phyloP scores from a whole-genome alignment of 306 rosid genomes.

The Quercus berberidifolia region DNA sequence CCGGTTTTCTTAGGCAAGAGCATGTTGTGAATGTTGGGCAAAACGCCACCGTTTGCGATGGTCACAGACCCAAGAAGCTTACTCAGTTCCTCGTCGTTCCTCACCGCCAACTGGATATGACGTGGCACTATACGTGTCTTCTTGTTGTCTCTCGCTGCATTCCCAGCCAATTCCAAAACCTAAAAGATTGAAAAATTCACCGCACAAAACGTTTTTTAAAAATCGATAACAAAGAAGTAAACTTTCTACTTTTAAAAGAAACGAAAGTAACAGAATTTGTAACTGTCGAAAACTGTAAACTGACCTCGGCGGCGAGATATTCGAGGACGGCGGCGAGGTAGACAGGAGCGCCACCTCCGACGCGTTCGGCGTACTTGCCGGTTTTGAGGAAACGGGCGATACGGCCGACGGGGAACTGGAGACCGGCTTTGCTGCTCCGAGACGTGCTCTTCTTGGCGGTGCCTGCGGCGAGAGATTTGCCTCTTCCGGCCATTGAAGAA shows the following conservation, averaged over 20 bases:
- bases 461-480: neutral
- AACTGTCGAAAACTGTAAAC: neutral
- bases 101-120: slow-evolving; percentile 25
- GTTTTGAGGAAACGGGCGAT: slow-evolving; percentile 21
- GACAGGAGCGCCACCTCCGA: slow-evolving; percentile 23
- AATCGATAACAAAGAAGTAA: too few relatives aligned
- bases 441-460: slow-evolving; percentile 22
- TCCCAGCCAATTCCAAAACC: slow-evolving; percentile 32
- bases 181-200: neutral
- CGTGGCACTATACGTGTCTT: slow-evolving; percentile 26
- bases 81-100: slow-evolving; percentile 26
- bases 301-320: slow-evolving; percentile 28
- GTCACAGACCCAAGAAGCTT: slow-evolving; percentile 24
- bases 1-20: neutral
- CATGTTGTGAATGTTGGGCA: slow-evolving; percentile 23
- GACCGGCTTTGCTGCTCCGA: slow-evolving; percentile 28
- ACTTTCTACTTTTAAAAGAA: too few relatives aligned
- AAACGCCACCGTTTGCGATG: slow-evolving; percentile 25
- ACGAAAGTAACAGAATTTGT: neutral
- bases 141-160: slow-evolving; percentile 26
- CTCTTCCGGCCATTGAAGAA: neutral
- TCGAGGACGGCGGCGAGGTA: slow-evolving; percentile 30
- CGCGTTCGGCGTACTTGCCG: slow-evolving; percentile 24
- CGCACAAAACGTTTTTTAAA: too few relatives aligned
- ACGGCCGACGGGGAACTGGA: slow-evolving; percentile 25